Evolutionary conservation across 345 rosid genomes (phyloP).

Genomic region (Dimocarpus longan): DNA sequence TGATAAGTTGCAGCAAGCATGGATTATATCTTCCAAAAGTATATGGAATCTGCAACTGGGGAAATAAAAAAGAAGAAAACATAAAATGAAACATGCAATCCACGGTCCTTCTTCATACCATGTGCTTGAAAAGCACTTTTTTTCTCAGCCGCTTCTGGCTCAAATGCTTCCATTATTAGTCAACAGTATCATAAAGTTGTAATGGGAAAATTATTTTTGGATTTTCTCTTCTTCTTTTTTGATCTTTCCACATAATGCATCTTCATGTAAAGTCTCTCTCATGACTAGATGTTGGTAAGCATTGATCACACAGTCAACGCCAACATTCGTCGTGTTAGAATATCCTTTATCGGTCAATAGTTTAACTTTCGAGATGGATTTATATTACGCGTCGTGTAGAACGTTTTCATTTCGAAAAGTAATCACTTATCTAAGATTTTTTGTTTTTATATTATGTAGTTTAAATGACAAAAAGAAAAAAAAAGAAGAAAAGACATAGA

Average conservation of each 20-base stretch:
- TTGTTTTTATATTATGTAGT: background rate
- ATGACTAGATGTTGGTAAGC: background rate
- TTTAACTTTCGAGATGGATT: background rate
- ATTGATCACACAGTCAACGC: background rate
- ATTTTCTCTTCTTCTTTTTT: background rate
- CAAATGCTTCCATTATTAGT: background rate
- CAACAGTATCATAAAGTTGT: background rate
- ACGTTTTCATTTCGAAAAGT: background rate
- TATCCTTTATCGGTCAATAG: background rate
- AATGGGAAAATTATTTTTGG: background rate
- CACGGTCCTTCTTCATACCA: conserved; percentile 6
- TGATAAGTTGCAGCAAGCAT: background rate
- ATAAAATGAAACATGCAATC: background rate
- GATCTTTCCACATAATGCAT: conserved; percentile 16
- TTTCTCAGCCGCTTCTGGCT: background rate
- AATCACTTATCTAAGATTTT: background rate
- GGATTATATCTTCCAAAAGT: background rate
- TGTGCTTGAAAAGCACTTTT: background rate
- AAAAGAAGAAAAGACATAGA: background rate
- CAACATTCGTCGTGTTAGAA: background rate
- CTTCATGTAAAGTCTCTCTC: conserved; percentile 18
- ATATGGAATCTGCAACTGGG: conserved; percentile 7
- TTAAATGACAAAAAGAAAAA: background rate
- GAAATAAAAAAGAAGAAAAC: background rate
- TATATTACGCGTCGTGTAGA: background rate